Percentiles rank a stretch among this genome's conserved stretches.
Conservation (phyloP, 1,139 yeast species). For the Barnettozyma hawaiiensis region DNA sequence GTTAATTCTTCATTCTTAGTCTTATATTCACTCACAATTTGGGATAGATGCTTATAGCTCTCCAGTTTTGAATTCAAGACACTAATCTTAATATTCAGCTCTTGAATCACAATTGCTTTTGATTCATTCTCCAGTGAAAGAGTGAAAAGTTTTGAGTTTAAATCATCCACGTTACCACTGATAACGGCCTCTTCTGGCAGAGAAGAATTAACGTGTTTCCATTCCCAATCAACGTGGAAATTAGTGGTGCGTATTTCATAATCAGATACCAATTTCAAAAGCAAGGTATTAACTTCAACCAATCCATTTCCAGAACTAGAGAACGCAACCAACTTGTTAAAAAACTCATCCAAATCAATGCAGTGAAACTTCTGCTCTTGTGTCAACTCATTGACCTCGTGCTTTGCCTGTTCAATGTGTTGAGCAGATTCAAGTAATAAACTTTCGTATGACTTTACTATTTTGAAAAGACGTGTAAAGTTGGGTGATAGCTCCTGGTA, state of each 20-base stretch:
- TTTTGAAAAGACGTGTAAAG: conserved; percentile 3
- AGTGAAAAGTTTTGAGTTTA: neutral
- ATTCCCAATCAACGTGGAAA: neutral
- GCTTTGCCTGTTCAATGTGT: neutral
- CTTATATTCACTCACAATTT: conserved; percentile 13
- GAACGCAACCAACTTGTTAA: neutral
- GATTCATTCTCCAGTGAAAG: neutral
- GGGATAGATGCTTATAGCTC: conserved; percentile 15
- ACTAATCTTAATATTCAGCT: conserved; percentile 35
- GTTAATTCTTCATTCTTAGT: conserved; percentile 9
- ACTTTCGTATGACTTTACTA: neutral
- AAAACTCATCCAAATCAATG: neutral
- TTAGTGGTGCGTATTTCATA: neutral
- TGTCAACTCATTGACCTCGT: neutral
- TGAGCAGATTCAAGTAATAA: neutral
- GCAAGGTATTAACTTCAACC: neutral
- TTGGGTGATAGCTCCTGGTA: neutral
- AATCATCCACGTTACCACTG: neutral
- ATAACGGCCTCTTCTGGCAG: neutral
- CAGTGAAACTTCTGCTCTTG: neutral
- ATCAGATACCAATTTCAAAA: neutral
- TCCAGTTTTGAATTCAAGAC: conserved; percentile 38
- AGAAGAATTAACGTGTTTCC: neutral
- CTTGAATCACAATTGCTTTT: conserved; percentile 18
- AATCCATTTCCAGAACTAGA: neutral